Percentiles rank a stretch among this genome's conserved stretches.
phyloP scores from a whole-genome alignment of 371 early-diverging fungal genomes.

The Quaeritorhiza haematococci region DNA sequence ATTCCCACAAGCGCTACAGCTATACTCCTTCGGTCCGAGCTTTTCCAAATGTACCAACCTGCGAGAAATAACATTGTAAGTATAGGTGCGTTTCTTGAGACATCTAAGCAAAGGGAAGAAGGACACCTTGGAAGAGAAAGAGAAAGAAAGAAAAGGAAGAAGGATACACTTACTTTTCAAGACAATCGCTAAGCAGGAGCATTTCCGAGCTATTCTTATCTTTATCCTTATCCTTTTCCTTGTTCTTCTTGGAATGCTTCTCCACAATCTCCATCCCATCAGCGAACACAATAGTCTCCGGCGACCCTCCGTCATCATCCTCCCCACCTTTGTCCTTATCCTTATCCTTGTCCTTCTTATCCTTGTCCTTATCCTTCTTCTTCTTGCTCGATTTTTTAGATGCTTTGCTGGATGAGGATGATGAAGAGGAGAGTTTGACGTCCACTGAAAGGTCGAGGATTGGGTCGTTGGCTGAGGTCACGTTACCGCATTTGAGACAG shows the following conservation, averaged over 20 bases:
- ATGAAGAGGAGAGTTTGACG: slow-evolving; percentile 30
- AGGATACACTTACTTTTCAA: slow-evolving; percentile 12
- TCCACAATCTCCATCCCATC: not conserved
- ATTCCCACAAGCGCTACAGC: slow-evolving; percentile 66
- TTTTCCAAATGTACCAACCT: slow-evolving; percentile 32
- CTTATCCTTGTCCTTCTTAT: slow-evolving; percentile 6
- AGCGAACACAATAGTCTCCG: not conserved
- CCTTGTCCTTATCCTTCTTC: slow-evolving; percentile 11
- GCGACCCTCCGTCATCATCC: not conserved
- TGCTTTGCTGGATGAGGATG: not conserved
- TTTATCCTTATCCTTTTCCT: slow-evolving; percentile 14
- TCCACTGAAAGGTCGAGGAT: slow-evolving; percentile 89
- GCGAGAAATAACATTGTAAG: not conserved
- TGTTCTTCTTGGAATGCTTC: slow-evolving; percentile 8
- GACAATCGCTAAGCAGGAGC: slow-evolving; percentile 22
- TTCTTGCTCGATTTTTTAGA: not conserved
- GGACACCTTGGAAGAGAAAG: too few species aligned
- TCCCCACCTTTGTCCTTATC: slow-evolving; percentile 3
- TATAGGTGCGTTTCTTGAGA: not conserved
- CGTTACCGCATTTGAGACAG: slow-evolving; percentile 75
- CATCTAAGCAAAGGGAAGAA: too few species aligned
- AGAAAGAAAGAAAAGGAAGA: not conserved
- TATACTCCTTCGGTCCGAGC: slow-evolving; percentile 64
- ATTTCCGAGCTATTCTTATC: not conserved
- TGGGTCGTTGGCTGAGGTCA: slow-evolving; percentile 77